phyloP scores from a whole-genome alignment of 768 basidiomycete genomes.

The Termitomyces sp. region DNA sequence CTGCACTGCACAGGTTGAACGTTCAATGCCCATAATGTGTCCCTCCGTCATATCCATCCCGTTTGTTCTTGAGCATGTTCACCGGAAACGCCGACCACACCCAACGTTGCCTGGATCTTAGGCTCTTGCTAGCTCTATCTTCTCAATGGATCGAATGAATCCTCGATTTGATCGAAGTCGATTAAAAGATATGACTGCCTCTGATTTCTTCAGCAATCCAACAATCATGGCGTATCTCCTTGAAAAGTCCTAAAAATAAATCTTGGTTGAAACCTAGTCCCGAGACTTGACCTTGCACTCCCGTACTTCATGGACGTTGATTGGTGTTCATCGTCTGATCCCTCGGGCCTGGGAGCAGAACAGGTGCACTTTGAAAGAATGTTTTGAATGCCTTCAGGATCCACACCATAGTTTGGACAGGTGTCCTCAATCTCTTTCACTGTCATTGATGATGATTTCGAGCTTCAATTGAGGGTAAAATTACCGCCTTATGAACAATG shows the following conservation, averaged over 20 bases:
- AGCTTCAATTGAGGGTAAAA: background rate
- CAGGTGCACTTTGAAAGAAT: slow-evolving; percentile 13
- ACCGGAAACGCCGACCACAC: slow-evolving; percentile 4
- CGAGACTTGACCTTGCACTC: background rate
- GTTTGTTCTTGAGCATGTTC: background rate
- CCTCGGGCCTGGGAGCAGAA: slow-evolving; percentile 11
- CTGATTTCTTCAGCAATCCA: too few species aligned
- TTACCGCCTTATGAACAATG: slow-evolving; percentile 21
- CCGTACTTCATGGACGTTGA: background rate
- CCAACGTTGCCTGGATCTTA: background rate
- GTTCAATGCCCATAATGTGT: background rate
- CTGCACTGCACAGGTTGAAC: background rate
- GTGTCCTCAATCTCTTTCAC: slow-evolving; percentile 13
- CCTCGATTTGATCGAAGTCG: background rate
- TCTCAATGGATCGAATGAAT: slow-evolving; percentile 1
- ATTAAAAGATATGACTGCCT: background rate
- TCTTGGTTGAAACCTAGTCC: background rate
- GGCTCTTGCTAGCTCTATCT: slow-evolving; percentile 5
- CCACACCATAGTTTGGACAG: slow-evolving; percentile 18
- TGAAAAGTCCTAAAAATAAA: slow-evolving; percentile 2
- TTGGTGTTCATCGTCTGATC: slow-evolving; percentile 13
- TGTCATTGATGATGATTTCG: background rate
- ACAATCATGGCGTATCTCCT: slow-evolving; percentile 1
- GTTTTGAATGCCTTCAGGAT: slow-evolving; percentile 11
- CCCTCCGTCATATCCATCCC: background rate